A percentile compares a stretch with the other conserved stretches of the same genome.
Conservation (phyloP, 2,329 filamentous ascomycete species). For the Verticillium dahliae region DNA sequence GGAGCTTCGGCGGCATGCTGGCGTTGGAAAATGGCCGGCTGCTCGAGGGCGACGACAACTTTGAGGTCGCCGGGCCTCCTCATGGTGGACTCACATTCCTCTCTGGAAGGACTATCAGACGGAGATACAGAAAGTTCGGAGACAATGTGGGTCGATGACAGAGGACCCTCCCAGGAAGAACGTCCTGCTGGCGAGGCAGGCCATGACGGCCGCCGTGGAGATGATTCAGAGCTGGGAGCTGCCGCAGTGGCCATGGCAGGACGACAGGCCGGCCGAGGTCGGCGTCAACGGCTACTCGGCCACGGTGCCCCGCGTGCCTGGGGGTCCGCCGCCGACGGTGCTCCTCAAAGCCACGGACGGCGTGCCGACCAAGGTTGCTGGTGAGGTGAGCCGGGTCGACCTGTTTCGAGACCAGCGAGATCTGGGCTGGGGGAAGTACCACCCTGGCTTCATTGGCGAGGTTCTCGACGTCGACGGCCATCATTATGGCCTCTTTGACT, state of each 20-base stretch:
- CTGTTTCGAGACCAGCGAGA: constrained; percentile 29
- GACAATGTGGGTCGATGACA: constrained; percentile 5
- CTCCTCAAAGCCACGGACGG: constrained; percentile 37
- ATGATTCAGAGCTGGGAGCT: constrained; percentile 34
- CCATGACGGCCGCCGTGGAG: constrained; percentile 33
- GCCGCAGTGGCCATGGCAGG: constrained; percentile 26
- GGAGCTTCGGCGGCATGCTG: constrained; percentile 48
- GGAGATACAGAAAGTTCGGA: constrained; percentile 5
- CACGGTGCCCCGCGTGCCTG: neutral
- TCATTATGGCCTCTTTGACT: constrained; percentile 42
- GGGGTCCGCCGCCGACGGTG: constrained; percentile 18
- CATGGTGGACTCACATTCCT: constrained; percentile 43
- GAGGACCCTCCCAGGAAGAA: constrained; percentile 26
- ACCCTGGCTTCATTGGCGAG: constrained; percentile 32
- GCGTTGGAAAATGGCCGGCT: constrained; percentile 45
- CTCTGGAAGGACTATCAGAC: constrained; percentile 5
- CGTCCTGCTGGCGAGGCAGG: constrained; percentile 24
- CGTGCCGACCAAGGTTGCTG: constrained; percentile 25
- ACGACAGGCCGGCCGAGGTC: neutral
- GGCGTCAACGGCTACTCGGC: neutral
- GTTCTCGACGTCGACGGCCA: constrained; percentile 44
- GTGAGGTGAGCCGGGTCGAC: constrained; percentile 30
- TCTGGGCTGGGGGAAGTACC: constrained; percentile 45
- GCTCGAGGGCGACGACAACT: constrained; percentile 18
- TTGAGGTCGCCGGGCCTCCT: constrained; percentile 44